Conservation (phyloP, 352 stramenopile species). For the Globisporangium lucens region DNA sequence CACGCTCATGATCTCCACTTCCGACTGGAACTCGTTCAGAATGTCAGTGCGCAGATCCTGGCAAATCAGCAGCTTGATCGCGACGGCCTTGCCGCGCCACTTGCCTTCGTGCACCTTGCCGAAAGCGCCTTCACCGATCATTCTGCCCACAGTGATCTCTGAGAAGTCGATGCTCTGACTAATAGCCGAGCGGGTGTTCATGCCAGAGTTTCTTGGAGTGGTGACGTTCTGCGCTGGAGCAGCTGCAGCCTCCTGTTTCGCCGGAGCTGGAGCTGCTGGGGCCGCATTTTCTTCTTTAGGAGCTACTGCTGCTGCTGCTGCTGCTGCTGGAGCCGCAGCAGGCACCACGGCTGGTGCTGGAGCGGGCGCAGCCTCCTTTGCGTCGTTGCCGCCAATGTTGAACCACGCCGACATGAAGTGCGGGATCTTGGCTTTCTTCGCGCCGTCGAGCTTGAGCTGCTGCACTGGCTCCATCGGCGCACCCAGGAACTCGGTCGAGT, state of each 20-base stretch:
- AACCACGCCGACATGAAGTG: conserved; percentile 72
- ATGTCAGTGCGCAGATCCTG: conserved; percentile 64
- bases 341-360: conserved; percentile 15
- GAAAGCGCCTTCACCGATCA: conserved; percentile 69
- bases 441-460: conserved; percentile 61
- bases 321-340: conserved; percentile 8
- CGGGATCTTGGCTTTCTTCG: conserved; percentile 73
- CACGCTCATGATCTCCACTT: conserved; percentile 76
- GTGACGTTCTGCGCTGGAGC: conserved; percentile 4
- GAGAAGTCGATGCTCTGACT: conserved; percentile 63
- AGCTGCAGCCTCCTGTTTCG: background rate
- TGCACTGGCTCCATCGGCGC: conserved; percentile 48
- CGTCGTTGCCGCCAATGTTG: conserved; percentile 44
- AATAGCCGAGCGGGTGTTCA: conserved; percentile 20
- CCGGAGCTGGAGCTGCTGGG: conserved; percentile 1
- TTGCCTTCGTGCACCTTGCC: conserved; percentile 69
- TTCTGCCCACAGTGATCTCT: conserved; percentile 52
- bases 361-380: conserved; percentile 25
- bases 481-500: conserved; percentile 51
- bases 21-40: conserved; percentile 62
- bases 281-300: background rate
- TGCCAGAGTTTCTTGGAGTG: conserved; percentile 1
- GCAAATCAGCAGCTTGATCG: conserved; percentile 65
- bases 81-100: conserved; percentile 61
- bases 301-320: background rate